Percentiles rank a stretch among this genome's conserved stretches.
phyloP scores from a whole-genome alignment of 768 basidiomycete species.

The Leucocoprinus birnbaumii region DNA sequence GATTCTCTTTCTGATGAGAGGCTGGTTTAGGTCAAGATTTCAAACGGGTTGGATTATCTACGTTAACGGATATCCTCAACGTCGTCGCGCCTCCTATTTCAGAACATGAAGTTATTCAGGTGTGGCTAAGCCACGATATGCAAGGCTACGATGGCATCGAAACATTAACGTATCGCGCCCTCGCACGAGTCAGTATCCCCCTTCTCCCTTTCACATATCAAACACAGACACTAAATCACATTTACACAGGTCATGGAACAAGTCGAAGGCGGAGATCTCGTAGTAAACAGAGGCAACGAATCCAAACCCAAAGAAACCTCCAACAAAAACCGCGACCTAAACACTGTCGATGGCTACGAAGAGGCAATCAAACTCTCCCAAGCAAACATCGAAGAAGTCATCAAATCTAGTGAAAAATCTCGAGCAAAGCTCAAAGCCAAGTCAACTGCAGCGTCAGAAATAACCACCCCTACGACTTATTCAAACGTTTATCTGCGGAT shows the following conservation, averaged over 20 bases:
- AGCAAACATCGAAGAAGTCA: slow-evolving; percentile 74
- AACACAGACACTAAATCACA: slow-evolving; percentile 1
- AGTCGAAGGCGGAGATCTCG: slow-evolving; percentile 87
- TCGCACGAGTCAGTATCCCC: slow-evolving; percentile 60
- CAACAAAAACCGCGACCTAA: slow-evolving; percentile 61
- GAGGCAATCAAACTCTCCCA: slow-evolving; percentile 84
- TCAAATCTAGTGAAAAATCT: slow-evolving; percentile 54
- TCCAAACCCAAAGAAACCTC: slow-evolving; percentile 63
- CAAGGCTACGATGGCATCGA: slow-evolving; percentile 94
- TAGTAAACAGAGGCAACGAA: slow-evolving; percentile 82
- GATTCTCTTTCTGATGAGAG: background rate
- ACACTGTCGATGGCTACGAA: slow-evolving; percentile 81
- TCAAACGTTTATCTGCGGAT: slow-evolving; percentile 92
- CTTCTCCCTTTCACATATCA: background rate
- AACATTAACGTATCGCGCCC: slow-evolving; percentile 85
- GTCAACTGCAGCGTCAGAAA: slow-evolving; percentile 27
- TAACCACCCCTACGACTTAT: slow-evolving; percentile 65
- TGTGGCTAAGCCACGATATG: slow-evolving; percentile 97
- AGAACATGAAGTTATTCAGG: slow-evolving; percentile 96
- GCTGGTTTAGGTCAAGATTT: slow-evolving; percentile 78
- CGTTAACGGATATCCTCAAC: slow-evolving; percentile 88
- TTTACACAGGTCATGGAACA: slow-evolving; percentile 88
- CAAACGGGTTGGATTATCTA: slow-evolving; percentile 82
- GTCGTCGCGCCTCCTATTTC: slow-evolving; percentile 98
- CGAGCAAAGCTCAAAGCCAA: slow-evolving; percentile 15